phyloP scores from a whole-genome alignment of 78 protist species.

The Polysphondylium violaceum region DNA sequence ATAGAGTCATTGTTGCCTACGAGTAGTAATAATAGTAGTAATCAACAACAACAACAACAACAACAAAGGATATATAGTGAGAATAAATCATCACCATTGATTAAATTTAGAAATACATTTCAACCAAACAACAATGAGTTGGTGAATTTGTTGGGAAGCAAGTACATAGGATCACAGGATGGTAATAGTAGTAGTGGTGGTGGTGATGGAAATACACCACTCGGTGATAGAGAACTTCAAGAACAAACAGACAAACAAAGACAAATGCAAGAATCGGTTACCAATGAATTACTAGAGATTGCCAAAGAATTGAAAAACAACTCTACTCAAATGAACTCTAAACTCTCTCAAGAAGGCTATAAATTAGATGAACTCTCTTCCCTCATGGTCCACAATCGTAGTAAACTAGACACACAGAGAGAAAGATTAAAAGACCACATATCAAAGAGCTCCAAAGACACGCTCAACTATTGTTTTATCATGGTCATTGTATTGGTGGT shows the following conservation, averaged over 20 bases:
- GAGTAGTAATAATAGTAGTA: background rate
- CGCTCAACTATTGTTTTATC: constrained; percentile 34
- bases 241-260: constrained; percentile 24
- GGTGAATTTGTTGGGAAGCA: constrained; percentile 4
- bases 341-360: background rate
- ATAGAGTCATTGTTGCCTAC: background rate
- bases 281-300: background rate
- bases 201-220: constrained; percentile 5
- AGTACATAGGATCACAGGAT: background rate
- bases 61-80: background rate
- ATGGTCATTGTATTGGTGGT: constrained; percentile 22
- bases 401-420: constrained; percentile 17
- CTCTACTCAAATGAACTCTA: constrained; percentile 15
- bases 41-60: background rate
- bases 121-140: constrained; percentile 21
- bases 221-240: constrained; percentile 3
- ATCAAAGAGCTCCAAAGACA: background rate
- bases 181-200: background rate
- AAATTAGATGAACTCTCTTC: constrained; percentile 10
- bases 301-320: constrained; percentile 14
- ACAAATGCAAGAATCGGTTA: background rate
- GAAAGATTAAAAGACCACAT: constrained; percentile 12
- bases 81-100: constrained; percentile 8
- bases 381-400: background rate
- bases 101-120: constrained; percentile 31